Evolutionary conservation across 257 asterid genomes (phyloP), one percentile per base, ranked within the genome.

Genomic region (Fraxinus pennsylvanica): DNA sequence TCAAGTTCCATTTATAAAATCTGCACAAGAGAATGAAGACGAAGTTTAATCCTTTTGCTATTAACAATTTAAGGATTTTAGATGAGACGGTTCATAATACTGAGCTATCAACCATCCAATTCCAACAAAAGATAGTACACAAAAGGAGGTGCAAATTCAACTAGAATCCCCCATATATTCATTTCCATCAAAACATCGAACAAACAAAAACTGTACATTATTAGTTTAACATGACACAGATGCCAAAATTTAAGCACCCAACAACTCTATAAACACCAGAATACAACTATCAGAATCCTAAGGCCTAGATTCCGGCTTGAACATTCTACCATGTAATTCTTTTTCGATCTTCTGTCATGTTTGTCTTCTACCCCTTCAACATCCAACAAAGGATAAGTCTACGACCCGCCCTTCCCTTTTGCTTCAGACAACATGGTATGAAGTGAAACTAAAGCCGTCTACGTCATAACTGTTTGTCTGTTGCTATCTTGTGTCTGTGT

Each of bases 381-480:
- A 12, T 61, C 61, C 25, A n/a, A 10, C 75, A 69, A 12, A 36
- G 57, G 38, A 36, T 69, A 38, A 77, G 57, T 70, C 41, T 57
- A 38, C 45, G 5, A 19, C 54, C 68, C n/a, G 54, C 36, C 10
- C 47, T 19, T 73, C 57, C 78, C 78, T 9, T 32, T 32, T 35
- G 25, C 76, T 36, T 21, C 22, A 63, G 32, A 41, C 50, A 30
- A 29, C 17, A 27, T 32, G 8, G 15, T 39, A 67, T 21, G n/a
- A 68, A 68, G 7, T 6, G 39, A 0, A 71, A 72, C 52, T 47
- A 5, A 52, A 36, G 38, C 7, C 35, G 1, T 21, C 57, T 90
- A 89, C 36, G 91, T 88, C 92, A 83, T 87, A 13, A 88, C 90
- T 10, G 89, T 85, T 73, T 86, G 96, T 79, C 83, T 88, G 85